These are phyloP conservation scores for Fistulifera pelliculosa DNA, from an alignment of 108 stramenopile genomes.

Conservation along the genomic window DNA sequence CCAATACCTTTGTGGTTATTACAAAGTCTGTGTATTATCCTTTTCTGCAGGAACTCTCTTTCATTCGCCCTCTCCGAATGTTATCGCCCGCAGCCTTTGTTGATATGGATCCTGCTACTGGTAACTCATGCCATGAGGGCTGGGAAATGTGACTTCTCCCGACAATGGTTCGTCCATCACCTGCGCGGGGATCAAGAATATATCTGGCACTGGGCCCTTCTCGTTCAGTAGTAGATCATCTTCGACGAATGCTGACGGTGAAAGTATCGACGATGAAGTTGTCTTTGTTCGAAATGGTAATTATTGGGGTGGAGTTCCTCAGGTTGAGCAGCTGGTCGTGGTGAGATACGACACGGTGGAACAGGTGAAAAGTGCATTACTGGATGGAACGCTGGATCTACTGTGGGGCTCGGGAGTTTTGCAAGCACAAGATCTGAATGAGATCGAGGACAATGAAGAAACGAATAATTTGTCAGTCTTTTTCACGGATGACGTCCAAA, in stretches of 20 bases:
- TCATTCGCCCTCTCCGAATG: slow-evolving; percentile 35
- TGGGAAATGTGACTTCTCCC: background rate
- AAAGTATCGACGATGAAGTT: slow-evolving; percentile 17
- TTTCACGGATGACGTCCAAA: slow-evolving; percentile 17
- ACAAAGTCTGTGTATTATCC: slow-evolving; percentile 22
- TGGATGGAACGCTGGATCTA: slow-evolving; percentile 21
- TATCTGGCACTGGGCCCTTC: slow-evolving; percentile 34
- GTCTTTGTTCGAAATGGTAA: slow-evolving; percentile 15
- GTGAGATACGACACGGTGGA: slow-evolving; percentile 16
- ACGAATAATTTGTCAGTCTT: slow-evolving; percentile 10
- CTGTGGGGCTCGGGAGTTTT: slow-evolving; percentile 27
- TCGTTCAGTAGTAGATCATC: slow-evolving; percentile 10
- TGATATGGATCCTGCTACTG: slow-evolving; percentile 17
- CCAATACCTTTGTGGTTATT: slow-evolving; percentile 14
- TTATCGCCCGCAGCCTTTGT: slow-evolving; percentile 26
- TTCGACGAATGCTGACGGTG: background rate
- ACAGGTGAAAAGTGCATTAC: slow-evolving; percentile 23
- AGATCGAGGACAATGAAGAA: slow-evolving; percentile 7
- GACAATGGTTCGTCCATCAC: slow-evolving; percentile 9
- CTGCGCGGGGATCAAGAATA: slow-evolving; percentile 24
- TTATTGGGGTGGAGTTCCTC: slow-evolving; percentile 30
- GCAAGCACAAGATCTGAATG: slow-evolving; percentile 2
- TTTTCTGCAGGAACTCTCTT: slow-evolving; percentile 30
- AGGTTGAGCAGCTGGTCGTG: slow-evolving; percentile 20
- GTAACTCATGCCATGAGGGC: slow-evolving; percentile 27